Evolutionary conservation across 768 basidiomycete genomes (phyloP), one percentile per base, ranked within the genome.

Genomic region (Calocera viscosa): DNA sequence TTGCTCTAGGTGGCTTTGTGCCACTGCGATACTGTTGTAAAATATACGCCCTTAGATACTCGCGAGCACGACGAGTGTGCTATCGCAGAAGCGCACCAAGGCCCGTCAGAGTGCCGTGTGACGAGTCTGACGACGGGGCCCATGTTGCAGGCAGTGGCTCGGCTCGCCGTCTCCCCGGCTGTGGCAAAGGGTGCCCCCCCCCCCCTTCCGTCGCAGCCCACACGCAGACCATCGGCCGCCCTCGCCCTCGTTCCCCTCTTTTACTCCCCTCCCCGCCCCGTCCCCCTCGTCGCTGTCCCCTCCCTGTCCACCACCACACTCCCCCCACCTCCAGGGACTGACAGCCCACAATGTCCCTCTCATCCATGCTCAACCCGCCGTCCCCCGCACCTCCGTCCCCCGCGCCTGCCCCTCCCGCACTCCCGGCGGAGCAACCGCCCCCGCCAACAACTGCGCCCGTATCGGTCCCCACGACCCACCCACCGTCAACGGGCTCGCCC

Each of bases 111-210:
- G 53, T 26, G 53, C 53, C 53, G 53, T 60, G 53, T 60, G 53
- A 60, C 53, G 53, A 60, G 53, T 60, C 53, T 60, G 53, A 60
- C 53, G 53, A 60, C 53, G 53, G 53, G 53, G 53, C 53, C 53
- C 53, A 60, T 60, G 53, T 14, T 60, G 53, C 30, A 60, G 53
- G 53, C 53, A 60, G 53, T 60, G 53, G 53, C 53, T 60, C 53
- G 53, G 53, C 53, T 60, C 53, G 53, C 53, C 53, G 53, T 60
- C 53, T 28, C 53, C 14, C 53, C 53, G 53, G 53, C 53, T 60
- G 53, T 60, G 53, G 53, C 53, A 60, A 60, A 60, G 53, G 53
- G 53, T 60, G 53, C 14, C 53, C 53, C 53, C 53, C 53, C 35
- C 35, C 35, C 35, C 53, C 11, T 60, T 5, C 53, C 53, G 14